Evolutionary conservation across 345 rosid species (phyloP).

Genomic region (Arabis alpina): DNA sequence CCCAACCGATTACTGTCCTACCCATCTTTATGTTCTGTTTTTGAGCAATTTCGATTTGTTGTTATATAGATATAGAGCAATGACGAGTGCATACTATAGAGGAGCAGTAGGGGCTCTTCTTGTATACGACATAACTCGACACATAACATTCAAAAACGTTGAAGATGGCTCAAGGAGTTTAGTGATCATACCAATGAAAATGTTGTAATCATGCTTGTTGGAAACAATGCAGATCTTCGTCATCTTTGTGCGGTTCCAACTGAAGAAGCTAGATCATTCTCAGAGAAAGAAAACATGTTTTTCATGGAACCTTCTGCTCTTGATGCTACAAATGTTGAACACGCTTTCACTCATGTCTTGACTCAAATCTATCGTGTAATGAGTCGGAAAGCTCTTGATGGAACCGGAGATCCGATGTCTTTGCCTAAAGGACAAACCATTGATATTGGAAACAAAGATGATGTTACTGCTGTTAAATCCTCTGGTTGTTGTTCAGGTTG

Average conservation of each 20-base stretch:
- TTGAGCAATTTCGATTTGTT: neutral
- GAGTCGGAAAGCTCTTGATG: constrained; percentile 57
- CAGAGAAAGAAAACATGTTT: constrained; percentile 52
- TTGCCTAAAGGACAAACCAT: constrained; percentile 58
- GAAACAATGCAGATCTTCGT: constrained; percentile 59
- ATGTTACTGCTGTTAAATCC: constrained; percentile 57
- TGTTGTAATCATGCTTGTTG: constrained; percentile 61
- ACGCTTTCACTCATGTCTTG: constrained; percentile 59
- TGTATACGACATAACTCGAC: constrained; percentile 58
- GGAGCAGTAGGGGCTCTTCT: constrained; percentile 64
- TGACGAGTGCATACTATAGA: constrained; percentile 62
- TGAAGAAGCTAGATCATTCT: constrained; percentile 52
- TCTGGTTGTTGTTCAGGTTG: constrained; percentile 54
- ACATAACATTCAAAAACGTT: constrained; percentile 55
- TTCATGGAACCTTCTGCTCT: constrained; percentile 66
- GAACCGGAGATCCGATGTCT: constrained; percentile 48
- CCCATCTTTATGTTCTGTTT: neutral
- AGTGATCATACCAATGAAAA: constrained; percentile 59
- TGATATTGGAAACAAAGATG: constrained; percentile 52
- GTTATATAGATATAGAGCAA: constrained; percentile 51
- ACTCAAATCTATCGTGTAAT: constrained; percentile 54
- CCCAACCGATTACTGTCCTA: too few species aligned
- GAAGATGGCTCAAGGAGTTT: constrained; percentile 63
- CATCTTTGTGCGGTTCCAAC: constrained; percentile 54
- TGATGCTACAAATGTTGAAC: constrained; percentile 56